A percentile compares a stretch with the other conserved stretches of the same genome.
Evolutionary conservation across 805 yeast genomes (phyloP).

Genomic region (Yarrowia phangngaensis): DNA sequence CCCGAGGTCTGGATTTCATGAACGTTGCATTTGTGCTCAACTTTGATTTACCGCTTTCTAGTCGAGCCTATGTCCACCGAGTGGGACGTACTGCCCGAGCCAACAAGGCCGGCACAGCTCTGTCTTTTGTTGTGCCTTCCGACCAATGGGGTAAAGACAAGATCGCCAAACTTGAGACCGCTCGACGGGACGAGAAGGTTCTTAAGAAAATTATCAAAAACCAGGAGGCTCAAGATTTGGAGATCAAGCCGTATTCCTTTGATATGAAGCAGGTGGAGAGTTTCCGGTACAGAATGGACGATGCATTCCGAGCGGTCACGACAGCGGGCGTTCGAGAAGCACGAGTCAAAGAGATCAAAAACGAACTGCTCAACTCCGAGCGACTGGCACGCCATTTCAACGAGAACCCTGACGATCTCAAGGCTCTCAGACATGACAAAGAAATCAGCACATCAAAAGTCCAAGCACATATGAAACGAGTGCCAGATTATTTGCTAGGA

Average conservation of each 20-base stretch:
- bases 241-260: constrained; percentile 78
- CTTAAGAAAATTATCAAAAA: constrained; percentile 70
- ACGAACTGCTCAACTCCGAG: constrained; percentile 82
- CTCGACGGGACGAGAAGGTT: constrained; percentile 83
- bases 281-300: constrained; percentile 94
- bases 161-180: constrained; percentile 63
- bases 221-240: constrained; percentile 46
- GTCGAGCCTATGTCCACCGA: constrained; percentile 87
- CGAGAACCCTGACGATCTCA: constrained; percentile 93
- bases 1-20: constrained; percentile 94
- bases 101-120: constrained; percentile 89
- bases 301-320: constrained; percentile 94
- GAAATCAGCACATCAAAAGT: constrained; percentile 78
- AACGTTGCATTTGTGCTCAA: constrained; percentile 96
- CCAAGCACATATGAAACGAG: constrained; percentile 82
- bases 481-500: constrained; percentile 76
- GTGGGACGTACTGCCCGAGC: constrained; percentile 98
- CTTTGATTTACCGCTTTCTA: constrained; percentile 87
- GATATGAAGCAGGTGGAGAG: constrained; percentile 91
- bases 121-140: constrained; percentile 82
- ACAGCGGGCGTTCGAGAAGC: constrained; percentile 88
- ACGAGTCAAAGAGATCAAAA: constrained; percentile 79
- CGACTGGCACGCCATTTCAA: constrained; percentile 91
- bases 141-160: constrained; percentile 88
- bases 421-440: constrained; percentile 84